Conservation (phyloP, 1,139 yeast genomes). For the Arxiozyma bovina region DNA sequence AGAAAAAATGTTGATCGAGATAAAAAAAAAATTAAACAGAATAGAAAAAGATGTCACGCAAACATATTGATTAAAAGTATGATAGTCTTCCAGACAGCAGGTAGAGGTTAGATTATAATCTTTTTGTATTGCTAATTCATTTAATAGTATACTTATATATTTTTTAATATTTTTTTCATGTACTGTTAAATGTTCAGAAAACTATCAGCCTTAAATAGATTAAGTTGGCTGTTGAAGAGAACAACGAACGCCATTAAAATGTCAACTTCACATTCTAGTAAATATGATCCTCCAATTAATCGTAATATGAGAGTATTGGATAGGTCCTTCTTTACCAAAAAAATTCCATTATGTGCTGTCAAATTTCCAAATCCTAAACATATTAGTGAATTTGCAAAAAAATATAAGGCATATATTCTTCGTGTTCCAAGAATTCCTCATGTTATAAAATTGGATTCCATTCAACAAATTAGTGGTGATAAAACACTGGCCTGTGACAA, state of each 20-base stretch:
- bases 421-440: conserved; percentile 58
- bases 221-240: background rate
- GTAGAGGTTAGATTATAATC: background rate
- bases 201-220: background rate
- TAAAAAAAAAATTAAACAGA: background rate
- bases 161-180: no score
- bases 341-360: conserved; percentile 56
- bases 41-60: background rate
- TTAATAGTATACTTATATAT: no score
- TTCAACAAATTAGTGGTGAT: conserved; percentile 6
- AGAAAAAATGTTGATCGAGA: background rate
- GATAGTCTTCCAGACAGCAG: no score
- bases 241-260: background rate
- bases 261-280: conserved; percentile 4
- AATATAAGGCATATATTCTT: conserved; percentile 47
- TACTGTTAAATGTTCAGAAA: background rate
- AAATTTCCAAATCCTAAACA: conserved; percentile 57
- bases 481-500: conserved; percentile 23
- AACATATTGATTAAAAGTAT: no score
- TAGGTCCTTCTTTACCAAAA: conserved; percentile 48
- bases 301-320: conserved; percentile 60
- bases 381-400: conserved; percentile 43
- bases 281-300: conserved; percentile 53
- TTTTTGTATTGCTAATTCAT: background rate
- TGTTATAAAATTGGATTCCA: conserved; percentile 41